phyloP scores from a whole-genome alignment of 768 basidiomycete species.

The Lepiota venenata region DNA sequence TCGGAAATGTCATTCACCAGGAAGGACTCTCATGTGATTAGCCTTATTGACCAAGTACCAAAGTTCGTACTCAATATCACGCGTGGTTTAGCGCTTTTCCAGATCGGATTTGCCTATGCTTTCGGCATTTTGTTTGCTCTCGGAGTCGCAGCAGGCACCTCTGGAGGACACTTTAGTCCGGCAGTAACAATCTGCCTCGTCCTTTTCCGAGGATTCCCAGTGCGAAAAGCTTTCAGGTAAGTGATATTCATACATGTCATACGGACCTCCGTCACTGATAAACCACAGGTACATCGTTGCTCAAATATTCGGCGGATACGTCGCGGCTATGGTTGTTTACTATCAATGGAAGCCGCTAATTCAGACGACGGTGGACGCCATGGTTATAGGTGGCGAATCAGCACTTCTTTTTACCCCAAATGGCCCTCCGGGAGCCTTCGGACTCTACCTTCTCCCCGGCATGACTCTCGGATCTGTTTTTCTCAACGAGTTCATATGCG shows the following conservation, averaged over 20 bases:
- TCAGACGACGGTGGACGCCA: constrained; percentile 26
- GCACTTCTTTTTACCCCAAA: constrained; percentile 32
- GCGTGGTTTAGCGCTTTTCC: constrained; percentile 42
- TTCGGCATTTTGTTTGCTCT: constrained; percentile 61
- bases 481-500: constrained; percentile 55
- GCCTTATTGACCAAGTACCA: neutral
- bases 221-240: constrained; percentile 47
- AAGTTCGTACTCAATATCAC: neutral
- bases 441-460: constrained; percentile 42
- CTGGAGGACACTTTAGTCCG: constrained; percentile 67
- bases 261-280: neutral
- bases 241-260: constrained; percentile 5
- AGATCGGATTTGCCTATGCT: constrained; percentile 56
- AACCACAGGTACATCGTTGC: constrained; percentile 56
- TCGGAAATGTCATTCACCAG: constrained; percentile 41
- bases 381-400: constrained; percentile 22
- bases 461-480: constrained; percentile 43
- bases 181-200: constrained; percentile 51
- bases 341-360: constrained; percentile 57
- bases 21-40: constrained; percentile 44
- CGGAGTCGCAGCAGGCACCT: constrained; percentile 45
- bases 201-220: constrained; percentile 54
- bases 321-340: constrained; percentile 60
- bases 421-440: constrained; percentile 53
- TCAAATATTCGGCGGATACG: constrained; percentile 63